These are phyloP conservation scores for Citrus medica DNA, from an alignment of 345 rosid species.

Conservation along the genomic window DNA sequence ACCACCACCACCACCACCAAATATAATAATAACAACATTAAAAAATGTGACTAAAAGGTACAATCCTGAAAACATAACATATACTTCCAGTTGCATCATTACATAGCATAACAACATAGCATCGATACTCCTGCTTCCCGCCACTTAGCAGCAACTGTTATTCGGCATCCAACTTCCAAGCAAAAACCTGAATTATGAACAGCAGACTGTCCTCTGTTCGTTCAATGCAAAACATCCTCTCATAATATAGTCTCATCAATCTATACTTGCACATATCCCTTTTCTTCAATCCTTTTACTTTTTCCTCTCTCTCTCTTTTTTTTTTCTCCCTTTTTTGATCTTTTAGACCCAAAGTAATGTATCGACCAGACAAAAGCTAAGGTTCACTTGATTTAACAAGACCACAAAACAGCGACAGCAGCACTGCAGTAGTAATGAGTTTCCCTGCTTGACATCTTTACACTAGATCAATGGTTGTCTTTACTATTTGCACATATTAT, in stretches of 20 bases:
- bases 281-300: not conserved
- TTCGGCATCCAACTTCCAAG: not conserved
- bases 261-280: not conserved
- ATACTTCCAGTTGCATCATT: not conserved
- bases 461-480: not conserved
- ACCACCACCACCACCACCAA: not conserved
- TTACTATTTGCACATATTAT: not conserved
- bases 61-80: not conserved
- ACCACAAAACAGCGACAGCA: slow-evolving; percentile 1
- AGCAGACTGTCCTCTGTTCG: not conserved
- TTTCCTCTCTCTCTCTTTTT: not conserved
- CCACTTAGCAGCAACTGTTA: not conserved
- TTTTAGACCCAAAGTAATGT: not conserved
- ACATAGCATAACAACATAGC: not conserved
- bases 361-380: not conserved
- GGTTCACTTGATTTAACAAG: not conserved
- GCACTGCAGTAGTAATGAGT: not conserved
- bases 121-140: not conserved
- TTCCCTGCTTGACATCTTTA: not conserved
- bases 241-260: not conserved
- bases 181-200: too few species aligned
- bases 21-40: not conserved
- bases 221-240: not conserved
- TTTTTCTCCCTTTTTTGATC: not conserved
- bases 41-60: not conserved